phyloP scores from a whole-genome alignment of 495 filamentous ascomycete species.

The Penicillium crystallinum region DNA sequence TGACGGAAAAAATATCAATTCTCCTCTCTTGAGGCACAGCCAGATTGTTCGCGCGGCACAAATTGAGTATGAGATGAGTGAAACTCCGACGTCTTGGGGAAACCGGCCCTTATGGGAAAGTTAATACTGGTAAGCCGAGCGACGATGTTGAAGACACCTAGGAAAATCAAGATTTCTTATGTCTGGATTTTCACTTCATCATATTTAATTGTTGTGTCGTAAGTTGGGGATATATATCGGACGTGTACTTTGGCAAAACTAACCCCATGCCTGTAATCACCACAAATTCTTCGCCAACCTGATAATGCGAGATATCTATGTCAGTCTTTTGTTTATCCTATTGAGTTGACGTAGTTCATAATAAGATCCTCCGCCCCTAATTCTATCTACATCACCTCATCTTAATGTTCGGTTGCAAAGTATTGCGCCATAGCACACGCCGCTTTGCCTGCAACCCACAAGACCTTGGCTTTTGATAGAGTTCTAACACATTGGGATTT shows the following conservation, averaged over 20 bases:
- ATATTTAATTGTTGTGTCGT: too few species aligned
- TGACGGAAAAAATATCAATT: slow-evolving; percentile 8
- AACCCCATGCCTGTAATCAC: too few species aligned
- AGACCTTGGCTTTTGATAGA: background rate
- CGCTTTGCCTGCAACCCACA: background rate
- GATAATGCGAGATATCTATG: background rate
- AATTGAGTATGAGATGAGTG: slow-evolving; percentile 27
- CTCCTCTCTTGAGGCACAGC: slow-evolving; percentile 13
- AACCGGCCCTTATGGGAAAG: slow-evolving; percentile 4
- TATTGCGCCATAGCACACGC: slow-evolving; percentile 1
- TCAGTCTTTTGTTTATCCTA: background rate
- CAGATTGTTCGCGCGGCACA: slow-evolving; percentile 12
- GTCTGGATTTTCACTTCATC: too few species aligned
- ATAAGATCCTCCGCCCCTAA: background rate
- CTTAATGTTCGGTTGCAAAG: background rate
- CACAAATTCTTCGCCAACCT: background rate
- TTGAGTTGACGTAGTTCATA: background rate
- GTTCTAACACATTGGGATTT: background rate
- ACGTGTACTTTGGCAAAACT: too few species aligned
- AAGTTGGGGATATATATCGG: too few species aligned
- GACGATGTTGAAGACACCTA: background rate
- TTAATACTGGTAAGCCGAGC: background rate
- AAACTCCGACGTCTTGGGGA: slow-evolving; percentile 19
- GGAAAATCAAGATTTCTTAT: too few species aligned
- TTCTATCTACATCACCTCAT: background rate